These are phyloP conservation scores for Aureobasidium lini DNA, from an alignment of 2,329 filamentous ascomycete species.

Conservation along the genomic window DNA sequence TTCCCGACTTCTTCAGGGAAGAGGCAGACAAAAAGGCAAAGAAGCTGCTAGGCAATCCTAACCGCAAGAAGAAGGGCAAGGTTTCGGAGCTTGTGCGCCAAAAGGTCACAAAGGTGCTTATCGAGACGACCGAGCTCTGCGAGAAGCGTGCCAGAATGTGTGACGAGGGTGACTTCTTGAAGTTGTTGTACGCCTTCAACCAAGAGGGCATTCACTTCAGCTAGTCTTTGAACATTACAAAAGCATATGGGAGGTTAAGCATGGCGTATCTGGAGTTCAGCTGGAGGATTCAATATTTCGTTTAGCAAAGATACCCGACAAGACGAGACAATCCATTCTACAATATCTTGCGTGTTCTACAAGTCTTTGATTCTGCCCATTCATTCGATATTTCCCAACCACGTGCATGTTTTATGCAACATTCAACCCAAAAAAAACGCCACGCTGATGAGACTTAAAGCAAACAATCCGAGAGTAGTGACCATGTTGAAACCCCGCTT, in stretches of 20 bases:
- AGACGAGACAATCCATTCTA: conserved; percentile 7
- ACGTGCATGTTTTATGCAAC: neutral
- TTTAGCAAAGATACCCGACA: conserved; percentile 12
- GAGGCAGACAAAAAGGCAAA: conserved; percentile 45
- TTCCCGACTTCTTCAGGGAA: conserved; percentile 80
- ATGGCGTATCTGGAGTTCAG: neutral
- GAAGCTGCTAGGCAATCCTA: conserved; percentile 48
- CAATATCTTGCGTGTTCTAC: neutral
- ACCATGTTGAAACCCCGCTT: no score
- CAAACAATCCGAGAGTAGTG: no score
- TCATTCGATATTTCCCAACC: neutral
- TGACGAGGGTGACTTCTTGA: conserved; percentile 87
- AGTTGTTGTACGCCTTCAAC: conserved; percentile 76
- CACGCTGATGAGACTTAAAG: no score
- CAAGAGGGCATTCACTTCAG: conserved; percentile 89
- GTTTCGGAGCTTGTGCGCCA: conserved; percentile 73
- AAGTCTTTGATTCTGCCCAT: neutral
- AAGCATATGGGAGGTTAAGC: conserved; percentile 3
- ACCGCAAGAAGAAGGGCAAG: conserved; percentile 66
- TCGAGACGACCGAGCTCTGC: conserved; percentile 69
- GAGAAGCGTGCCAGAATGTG: conserved; percentile 79
- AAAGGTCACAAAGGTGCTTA: conserved; percentile 80
- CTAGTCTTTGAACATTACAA: conserved; percentile 27
- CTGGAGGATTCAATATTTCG: neutral
- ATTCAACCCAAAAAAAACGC: neutral